phyloP scores from a whole-genome alignment of 2,329 filamentous ascomycete genomes.

The Neurospora sp. region DNA sequence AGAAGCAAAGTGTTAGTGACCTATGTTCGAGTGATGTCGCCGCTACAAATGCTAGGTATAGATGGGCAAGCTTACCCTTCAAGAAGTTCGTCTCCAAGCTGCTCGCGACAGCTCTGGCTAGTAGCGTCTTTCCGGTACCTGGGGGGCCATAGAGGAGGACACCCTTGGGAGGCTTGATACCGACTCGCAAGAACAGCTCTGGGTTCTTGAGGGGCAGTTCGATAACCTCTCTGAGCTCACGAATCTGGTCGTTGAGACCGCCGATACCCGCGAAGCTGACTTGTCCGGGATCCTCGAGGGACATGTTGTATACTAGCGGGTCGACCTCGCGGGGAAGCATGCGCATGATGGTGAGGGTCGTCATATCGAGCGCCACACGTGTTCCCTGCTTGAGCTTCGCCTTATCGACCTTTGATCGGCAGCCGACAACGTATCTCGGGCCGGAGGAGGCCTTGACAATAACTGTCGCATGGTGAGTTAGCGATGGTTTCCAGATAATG shows the following conservation, averaged over 20 bases:
- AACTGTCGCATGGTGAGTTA: conserved; percentile 42
- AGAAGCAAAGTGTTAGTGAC: conserved; percentile 4
- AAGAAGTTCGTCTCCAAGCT: conserved; percentile 97
- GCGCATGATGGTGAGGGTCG: conserved; percentile 98
- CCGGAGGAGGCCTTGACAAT: conserved; percentile 98
- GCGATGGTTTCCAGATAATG: neutral
- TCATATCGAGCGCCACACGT: conserved; percentile 97
- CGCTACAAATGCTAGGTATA: neutral
- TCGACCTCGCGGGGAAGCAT: conserved; percentile 99
- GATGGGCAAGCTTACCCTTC: conserved; percentile 56
- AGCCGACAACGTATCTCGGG: conserved; percentile 94
- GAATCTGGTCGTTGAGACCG: conserved; percentile 95
- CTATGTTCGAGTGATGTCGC: neutral
- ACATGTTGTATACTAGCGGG: conserved; percentile 99
- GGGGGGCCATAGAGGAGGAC: conserved; percentile 93
- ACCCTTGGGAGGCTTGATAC: conserved; percentile 98
- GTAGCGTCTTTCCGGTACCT: conserved; percentile 90
- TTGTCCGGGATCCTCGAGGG: conserved; percentile 91
- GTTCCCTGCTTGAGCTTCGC: conserved; percentile 96
- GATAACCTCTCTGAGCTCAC: conserved; percentile 94
- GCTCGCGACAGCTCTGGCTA: conserved; percentile 90
- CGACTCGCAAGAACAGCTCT: conserved; percentile 90
- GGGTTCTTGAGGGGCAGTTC: conserved; percentile 98
- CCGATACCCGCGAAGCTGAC: conserved; percentile 97
- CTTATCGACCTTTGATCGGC: conserved; percentile 97